Base-by-base conservation (phyloP, 495 filamentous ascomycete genomes). In the Wilcoxina mikolae region DNA sequence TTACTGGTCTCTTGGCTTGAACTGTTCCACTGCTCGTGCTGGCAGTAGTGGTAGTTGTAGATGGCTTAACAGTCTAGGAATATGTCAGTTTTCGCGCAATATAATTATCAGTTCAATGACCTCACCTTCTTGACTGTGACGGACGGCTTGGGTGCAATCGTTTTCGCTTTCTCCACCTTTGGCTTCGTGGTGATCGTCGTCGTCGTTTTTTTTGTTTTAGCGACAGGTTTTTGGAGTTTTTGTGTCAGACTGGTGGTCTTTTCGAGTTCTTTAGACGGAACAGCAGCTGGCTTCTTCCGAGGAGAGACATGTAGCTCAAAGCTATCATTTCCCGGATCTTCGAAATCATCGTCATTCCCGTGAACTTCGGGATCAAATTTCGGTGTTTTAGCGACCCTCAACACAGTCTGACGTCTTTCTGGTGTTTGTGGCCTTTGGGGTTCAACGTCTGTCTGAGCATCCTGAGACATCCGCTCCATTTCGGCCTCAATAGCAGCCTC, bases 331-430 rank as follows among this genome's bases (percentile, higher is more conserved):
- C 15, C 47, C 4, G 15, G 20, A n/a, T 52, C 49, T 11, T 38
- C 20, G 39, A 12, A 27, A 11, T 43, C 51, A 23, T 22, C 33
- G n/a, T 45, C 52, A 20, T 31, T 47, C 27, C 20, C 24, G 41
- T 56, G 54, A 12, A 50, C 29, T 4, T 46, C 45, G 22, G 54
- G 45, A n/a, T 56, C 33, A 39, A 56, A 56, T 25, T 56, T 56
- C 1, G 54, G 54, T 3, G 54, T 56, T 27, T 56, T 56, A 20
- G 25, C 43, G 20, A 38, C 28, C 49, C 5, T 52, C 7, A 39
- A 9, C 26, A 25, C 11, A n/a, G 29, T 22, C 49, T 52, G 49
- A 9, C 27, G 27, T 38, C 49, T 18, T 24, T 38, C 27, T 2
- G 46, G 46, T n/a, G 46, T 52, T 29, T 52, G 28, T 7, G 28